Conservation (phyloP, 2,329 filamentous ascomycete species). For the Paecilomyces sp. region DNA sequence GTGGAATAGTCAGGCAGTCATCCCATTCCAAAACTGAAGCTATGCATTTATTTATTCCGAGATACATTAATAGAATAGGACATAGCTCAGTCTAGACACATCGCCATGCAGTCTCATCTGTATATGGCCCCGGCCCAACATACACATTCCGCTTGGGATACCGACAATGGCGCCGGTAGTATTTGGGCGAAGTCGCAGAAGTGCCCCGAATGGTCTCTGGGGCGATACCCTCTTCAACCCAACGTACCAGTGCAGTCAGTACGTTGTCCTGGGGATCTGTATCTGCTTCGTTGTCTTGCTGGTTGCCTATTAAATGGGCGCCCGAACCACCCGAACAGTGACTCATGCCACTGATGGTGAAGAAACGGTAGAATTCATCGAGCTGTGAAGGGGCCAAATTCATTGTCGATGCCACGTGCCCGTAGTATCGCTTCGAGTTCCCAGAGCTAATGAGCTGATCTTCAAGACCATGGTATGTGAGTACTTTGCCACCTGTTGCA, state of each 20-base stretch:
- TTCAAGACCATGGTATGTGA: conserved; percentile 37
- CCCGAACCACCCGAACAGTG: conserved; percentile 43
- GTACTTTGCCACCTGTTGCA: conserved; percentile 32
- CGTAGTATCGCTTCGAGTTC: conserved; percentile 47
- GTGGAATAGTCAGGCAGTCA: too few relatives aligned
- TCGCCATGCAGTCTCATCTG: conserved; percentile 26
- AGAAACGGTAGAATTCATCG: conserved; percentile 41
- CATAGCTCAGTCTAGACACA: conserved; percentile 14
- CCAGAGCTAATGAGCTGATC: conserved; percentile 47
- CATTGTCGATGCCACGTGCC: conserved; percentile 35
- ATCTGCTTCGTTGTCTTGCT: conserved; percentile 10
- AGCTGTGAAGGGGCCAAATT: conserved; percentile 21
- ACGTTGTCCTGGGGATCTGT: conserved; percentile 38
- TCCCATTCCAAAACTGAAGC: too few relatives aligned
- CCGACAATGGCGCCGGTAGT: conserved; percentile 41
- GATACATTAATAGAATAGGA: too few relatives aligned
- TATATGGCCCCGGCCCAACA: conserved; percentile 23
- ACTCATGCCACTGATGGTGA: conserved; percentile 48
- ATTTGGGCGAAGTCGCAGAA: conserved; percentile 39
- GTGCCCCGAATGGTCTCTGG: conserved; percentile 31
- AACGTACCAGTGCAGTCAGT: conserved; percentile 42
- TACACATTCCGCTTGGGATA: conserved; percentile 27
- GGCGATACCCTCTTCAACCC: conserved; percentile 24
- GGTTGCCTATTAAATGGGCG: conserved; percentile 36
- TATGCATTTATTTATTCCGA: too few relatives aligned